Base-by-base conservation (phyloP, 345 rosid species). In the Aquilaria sinensis region DNA sequence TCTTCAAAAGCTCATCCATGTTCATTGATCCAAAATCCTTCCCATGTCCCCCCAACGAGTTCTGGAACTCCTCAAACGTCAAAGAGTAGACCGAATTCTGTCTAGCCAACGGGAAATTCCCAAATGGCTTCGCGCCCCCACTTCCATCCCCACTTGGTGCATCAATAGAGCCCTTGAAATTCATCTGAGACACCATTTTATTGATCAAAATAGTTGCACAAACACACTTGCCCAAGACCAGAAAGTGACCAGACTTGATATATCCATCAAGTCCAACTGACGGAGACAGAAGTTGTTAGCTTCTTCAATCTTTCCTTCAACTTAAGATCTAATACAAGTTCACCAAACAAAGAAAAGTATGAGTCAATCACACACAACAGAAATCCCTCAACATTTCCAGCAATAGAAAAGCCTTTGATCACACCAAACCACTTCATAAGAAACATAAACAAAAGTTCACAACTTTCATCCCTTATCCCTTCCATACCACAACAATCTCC, bases 11-110 rank as follows among this genome's bases (percentile, higher is more conserved):
- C 75, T 91, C 97, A 60, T 91, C 97, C 91, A 91, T 91, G 75
- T 91, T 91, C 89, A 91, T 84, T 12, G 96, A 91, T 48, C 97
- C 97, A 31, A 88, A 81, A 68, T 91, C 96, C 80, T 83, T 90
- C 4, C 87, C 86, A 3, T 78, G 59, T 16, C 89, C 96, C 47
- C 86, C 83, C 70, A 80, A 65, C 7, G 89, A 78, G 79, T 60
- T 88, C 57, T 88, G 97, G 31, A 90, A 77, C 79, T 85, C 97
- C 51, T 90, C 96, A 57, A 90, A 81, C 4, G 97, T 90, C 49
- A 86, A 71, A 6, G 96, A 78, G 58, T 85, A 90, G 47, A 90
- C 65, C 5, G 97, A 90, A 14, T 89, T 23, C 73, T 88, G 91
- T 34, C 93, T 74, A 46, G 79, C 64, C 81, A 90, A 73, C n/a